These are phyloP conservation scores for Tricholoma hemisulphureum DNA, from an alignment of 768 basidiomycete genomes.

Conservation along the genomic window DNA sequence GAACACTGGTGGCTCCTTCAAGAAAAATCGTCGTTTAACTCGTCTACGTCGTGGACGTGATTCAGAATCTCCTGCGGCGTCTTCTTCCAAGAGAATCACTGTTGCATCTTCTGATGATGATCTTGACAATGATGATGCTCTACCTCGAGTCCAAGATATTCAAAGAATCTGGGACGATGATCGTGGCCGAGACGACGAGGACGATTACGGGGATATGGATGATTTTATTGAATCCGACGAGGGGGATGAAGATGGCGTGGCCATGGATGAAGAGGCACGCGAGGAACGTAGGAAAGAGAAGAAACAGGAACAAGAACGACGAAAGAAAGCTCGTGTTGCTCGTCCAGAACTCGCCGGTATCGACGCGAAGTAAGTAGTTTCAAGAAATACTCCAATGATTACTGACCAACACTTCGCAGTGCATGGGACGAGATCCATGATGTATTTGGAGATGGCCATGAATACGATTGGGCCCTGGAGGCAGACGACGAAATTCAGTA, in stretches of 20 bases:
- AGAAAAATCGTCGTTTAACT: conserved; percentile 68
- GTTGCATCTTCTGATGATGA: conserved; percentile 81
- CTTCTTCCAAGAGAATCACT: conserved; percentile 58
- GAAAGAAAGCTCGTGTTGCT: conserved; percentile 59
- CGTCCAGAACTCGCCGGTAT: conserved; percentile 76
- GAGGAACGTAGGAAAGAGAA: conserved; percentile 73
- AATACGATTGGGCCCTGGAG: conserved; percentile 92
- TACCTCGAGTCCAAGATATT: conserved; percentile 61
- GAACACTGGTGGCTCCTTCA: conserved; percentile 81
- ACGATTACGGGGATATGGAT: conserved; percentile 71
- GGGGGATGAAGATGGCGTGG: conserved; percentile 69
- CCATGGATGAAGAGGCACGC: conserved; percentile 71
- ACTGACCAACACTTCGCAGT: conserved; percentile 38
- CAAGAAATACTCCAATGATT: background rate
- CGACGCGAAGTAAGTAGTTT: conserved; percentile 68
- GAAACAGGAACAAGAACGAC: conserved; percentile 63
- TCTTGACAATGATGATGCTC: conserved; percentile 53
- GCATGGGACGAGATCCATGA: conserved; percentile 96
- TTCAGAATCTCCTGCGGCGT: conserved; percentile 64
- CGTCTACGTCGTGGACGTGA: conserved; percentile 67
- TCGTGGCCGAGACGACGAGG: conserved; percentile 60
- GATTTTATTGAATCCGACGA: conserved; percentile 83
- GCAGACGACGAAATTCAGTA: conserved; percentile 68
- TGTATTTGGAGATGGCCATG: conserved; percentile 94
- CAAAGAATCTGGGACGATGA: conserved; percentile 87